Conservation (phyloP, 2,329 filamentous ascomycete species). For the Aureobasidium sp. region DNA sequence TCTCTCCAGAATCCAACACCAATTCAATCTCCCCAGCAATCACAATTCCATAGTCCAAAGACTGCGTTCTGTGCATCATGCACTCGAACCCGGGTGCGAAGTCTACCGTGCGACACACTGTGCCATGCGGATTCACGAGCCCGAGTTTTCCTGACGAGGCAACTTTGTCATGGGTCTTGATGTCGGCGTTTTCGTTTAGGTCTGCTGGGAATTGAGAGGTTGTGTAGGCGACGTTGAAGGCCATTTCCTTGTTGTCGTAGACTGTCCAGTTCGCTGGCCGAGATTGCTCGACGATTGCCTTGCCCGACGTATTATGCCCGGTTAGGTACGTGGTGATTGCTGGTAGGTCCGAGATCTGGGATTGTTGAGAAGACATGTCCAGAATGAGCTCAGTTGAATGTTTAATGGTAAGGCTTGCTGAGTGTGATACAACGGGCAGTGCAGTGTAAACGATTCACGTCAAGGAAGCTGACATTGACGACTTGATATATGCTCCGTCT, state of each 20-base stretch:
- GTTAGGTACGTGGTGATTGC: conserved; percentile 28
- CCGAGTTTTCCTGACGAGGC: conserved; percentile 38
- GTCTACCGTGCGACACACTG: conserved; percentile 37
- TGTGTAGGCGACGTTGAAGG: conserved; percentile 45
- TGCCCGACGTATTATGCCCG: conserved; percentile 26
- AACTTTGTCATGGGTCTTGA: conserved; percentile 38
- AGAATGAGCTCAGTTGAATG: too few species aligned
- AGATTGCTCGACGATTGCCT: conserved; percentile 27
- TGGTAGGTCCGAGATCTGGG: conserved; percentile 25
- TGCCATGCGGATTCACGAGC: conserved; percentile 42
- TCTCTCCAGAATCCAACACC: conserved; percentile 28
- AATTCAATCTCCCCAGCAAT: conserved; percentile 28
- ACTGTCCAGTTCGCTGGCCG: conserved; percentile 26
- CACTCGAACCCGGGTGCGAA: conserved; percentile 25
- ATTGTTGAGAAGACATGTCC: conserved; percentile 21
- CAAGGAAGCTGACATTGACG: background rate
- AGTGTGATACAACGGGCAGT: background rate
- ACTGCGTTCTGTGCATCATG: conserved; percentile 30
- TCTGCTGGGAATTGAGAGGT: conserved; percentile 41
- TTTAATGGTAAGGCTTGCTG: background rate
- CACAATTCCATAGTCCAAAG: conserved; percentile 31
- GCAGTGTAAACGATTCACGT: background rate
- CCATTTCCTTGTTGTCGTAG: conserved; percentile 37
- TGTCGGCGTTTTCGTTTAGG: conserved; percentile 40
- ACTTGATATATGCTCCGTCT: background rate